Evolutionary conservation across 495 filamentous ascomycete genomes (phyloP), one percentile per base, ranked within the genome.

Genomic region (Aspergillus asperescens): DNA sequence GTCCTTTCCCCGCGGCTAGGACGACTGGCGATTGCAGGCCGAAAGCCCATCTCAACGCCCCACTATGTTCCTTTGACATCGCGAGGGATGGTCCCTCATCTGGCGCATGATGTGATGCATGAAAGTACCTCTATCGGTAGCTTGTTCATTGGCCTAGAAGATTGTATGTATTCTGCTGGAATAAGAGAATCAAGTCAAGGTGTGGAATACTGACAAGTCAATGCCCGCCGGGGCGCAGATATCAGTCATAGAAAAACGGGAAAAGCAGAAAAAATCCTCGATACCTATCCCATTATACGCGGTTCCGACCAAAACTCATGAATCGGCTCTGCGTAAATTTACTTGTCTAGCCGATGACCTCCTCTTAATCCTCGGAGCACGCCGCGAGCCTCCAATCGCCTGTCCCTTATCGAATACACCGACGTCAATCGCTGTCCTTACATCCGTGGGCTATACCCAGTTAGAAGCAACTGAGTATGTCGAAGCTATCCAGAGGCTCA

Each of bases 91-190:
- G 72, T 96, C 24, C 88, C 93, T 19, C 93, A 98, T 70, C 69
- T 98, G 46, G 82, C 90, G 13, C 92, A 89, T 48, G 93, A 98
- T 74, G 84, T 86, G 57, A 70, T 92, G 55, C 67, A 69, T 22
- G 80, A 82, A 29, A 77, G 86, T 56, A 81, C 84, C 6, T 61
- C 79, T 5, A 74, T 90, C 35, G 70, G 67, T 16, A 88, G 86
- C 41, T 73, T 89, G 20, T 95, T 92, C 66, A 73, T 90, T 50
- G 89, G 87, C 10, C 68, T 97, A 10, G 93, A 98, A 78, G 94
- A 98, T 68, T 98, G 93, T 96, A 72, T 72, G 85, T 78, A 23
- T 39, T 24, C 13, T 22, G n/a, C n/a, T n/a, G n/a, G 32, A 35
- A 13, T 3, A 7, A 7, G 29, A 13, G 29, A 3, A 35, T 15